A percentile compares a stretch with the other conserved stretches of the same genome.
Evolutionary conservation across 2,329 filamentous ascomycete species (phyloP).

Genomic region (Aurifilum marmelostoma): DNA sequence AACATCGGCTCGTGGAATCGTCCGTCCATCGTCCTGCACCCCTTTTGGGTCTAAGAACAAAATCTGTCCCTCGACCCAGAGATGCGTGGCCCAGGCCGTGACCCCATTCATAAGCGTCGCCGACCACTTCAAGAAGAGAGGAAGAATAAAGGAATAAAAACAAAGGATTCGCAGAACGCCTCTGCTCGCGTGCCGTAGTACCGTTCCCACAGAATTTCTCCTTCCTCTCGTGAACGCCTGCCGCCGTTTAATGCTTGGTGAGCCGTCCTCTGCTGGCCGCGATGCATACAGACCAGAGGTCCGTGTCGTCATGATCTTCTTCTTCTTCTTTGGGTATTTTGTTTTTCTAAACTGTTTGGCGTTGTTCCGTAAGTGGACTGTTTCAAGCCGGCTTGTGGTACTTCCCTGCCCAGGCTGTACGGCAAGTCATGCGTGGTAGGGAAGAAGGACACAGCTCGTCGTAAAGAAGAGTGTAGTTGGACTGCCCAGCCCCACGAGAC

Average conservation of each 20-base stretch:
- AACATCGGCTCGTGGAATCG: neutral
- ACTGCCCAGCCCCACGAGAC: neutral
- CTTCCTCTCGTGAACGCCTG: constrained; percentile 6
- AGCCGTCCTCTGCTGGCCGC: neutral
- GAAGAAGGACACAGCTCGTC: neutral
- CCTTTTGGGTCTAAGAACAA: neutral
- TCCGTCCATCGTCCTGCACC: neutral
- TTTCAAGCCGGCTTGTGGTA: neutral
- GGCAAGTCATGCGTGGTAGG: neutral
- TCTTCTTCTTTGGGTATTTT: neutral
- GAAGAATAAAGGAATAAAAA: neutral
- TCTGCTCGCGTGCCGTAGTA: constrained; percentile 11
- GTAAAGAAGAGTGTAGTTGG: neutral
- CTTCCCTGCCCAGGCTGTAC: neutral
- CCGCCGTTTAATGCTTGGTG: neutral
- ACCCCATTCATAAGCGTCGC: neutral
- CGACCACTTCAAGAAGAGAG: neutral
- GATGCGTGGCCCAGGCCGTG: neutral
- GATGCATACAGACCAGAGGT: neutral
- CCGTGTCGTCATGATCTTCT: neutral
- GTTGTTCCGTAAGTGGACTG: neutral
- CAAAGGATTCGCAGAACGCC: constrained; percentile 18
- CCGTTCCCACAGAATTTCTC: neutral
- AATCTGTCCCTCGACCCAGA: neutral
- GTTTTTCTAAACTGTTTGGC: neutral